Base-by-base conservation (phyloP, 768 basidiomycete genomes). In the Exidia glandulosa region DNA sequence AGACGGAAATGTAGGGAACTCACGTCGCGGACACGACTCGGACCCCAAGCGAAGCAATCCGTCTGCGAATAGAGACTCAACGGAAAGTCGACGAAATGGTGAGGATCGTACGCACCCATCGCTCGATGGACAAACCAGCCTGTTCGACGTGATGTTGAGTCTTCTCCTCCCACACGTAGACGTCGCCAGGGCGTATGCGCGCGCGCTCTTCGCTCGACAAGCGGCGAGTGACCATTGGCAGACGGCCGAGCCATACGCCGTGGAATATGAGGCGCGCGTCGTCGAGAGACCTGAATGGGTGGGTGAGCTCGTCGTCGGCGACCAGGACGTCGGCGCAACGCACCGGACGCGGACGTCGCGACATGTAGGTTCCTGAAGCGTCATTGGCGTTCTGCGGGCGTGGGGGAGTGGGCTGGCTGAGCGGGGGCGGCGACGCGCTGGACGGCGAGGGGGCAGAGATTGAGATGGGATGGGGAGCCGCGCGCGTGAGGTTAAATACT, bases 241-340 rank as follows among this genome's bases (percentile, higher is more conserved):
- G 76, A 59, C 76, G 69, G 65, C 83, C 79, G 61, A 77, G 77
- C 10, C 87, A 85, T 57, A 90, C 89, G 56, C 82, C 90, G 68
- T 86, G 77, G 72, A 91, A 90, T 66, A 91, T 85, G 63, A 86
- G 84, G 57, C 86, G 77, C n/a, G 89, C 88, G 69, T 91, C 89
- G 63, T 83, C 77, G 14, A 86, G 87, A 3, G 85, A 55, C 23
- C 32, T 45, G 48, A 16, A 37, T 32, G 25, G 32, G 48, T 16
- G 34, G 36, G 33, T 29, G 16, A 58, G 29, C 10, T 29, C 12
- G 30, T 13, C 19, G 13, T 14, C 36, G 36, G 36, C 36, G 37
- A 41, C 25, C 29, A 32, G 52, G 2, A 36, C 59, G 54, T 30
- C 54, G 12, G 54, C 59, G 34, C n/a, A 32, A 25, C 50, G 25